Evolutionary conservation across 1,139 yeast genomes (phyloP), one percentile per base, ranked within the genome.

Genomic region (Geotrichum citri-aurantii): DNA sequence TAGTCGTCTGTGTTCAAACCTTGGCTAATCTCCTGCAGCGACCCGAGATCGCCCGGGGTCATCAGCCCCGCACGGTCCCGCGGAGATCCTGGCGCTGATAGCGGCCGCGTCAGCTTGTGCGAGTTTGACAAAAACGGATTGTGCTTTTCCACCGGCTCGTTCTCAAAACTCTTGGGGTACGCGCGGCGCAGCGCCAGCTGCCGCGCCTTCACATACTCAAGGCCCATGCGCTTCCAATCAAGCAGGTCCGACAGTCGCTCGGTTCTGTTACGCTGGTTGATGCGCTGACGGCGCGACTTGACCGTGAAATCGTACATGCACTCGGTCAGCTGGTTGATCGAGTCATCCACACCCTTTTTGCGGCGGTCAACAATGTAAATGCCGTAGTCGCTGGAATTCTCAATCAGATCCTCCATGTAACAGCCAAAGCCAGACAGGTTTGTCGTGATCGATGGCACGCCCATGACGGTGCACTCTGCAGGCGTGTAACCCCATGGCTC

Each of bases 401-500:
- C 98, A 73, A 93, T 92, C 68, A 93, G 79, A 72, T 93, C 97
- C 75, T 93, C 99, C 98, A 93, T 93, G 77, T 93, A 93, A 67
- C 98, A 95, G 58, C 99, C 99, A 71, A 93, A 93, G 1, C 99
- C 99, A 8, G 97, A 90, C 65, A 93, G 79, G 73, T 93, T 93
- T 56, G 99, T 93, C 27, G 99, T 92, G 69, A 93, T 89, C n/a
- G 97, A 89, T 21, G 99, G 99, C 60, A 93, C 96, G 62, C 99
- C 99, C 99, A 93, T 93, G 44, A 93, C 99, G 0, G 99, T 93
- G 78, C 99, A 93, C 73, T 93, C 99, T 11, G 98, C 98, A 11
- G 99, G 99, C 5, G 99, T 93, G 75, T 93, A 93, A 44, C 99
- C 99, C 99, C 99, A 93, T 6, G 99, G 99, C 75, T 93, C 99